Conservation (phyloP, 768 basidiomycete genomes). For the Mrakia frigida region DNA sequence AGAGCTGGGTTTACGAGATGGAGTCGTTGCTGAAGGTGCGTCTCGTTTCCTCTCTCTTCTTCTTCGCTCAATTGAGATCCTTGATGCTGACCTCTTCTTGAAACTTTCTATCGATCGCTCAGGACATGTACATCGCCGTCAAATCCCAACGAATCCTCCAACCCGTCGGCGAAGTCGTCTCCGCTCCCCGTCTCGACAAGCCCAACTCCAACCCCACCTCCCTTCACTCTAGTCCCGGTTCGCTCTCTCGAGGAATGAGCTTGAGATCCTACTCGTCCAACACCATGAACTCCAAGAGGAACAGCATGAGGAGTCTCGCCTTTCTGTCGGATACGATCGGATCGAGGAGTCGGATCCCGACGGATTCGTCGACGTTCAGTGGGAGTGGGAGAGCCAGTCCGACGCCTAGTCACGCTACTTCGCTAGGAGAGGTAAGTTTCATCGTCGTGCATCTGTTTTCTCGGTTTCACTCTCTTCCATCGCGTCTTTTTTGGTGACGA, state of each 20-base stretch:
- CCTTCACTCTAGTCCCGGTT: constrained; percentile 1
- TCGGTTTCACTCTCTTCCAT: too few relatives aligned
- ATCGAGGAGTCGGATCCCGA: constrained; percentile 35
- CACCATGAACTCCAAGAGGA: constrained; percentile 56
- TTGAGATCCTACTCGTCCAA: constrained; percentile 11
- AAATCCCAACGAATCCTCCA: constrained; percentile 86
- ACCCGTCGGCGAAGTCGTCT: constrained; percentile 55
- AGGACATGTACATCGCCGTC: constrained; percentile 94
- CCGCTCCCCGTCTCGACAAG: constrained; percentile 25
- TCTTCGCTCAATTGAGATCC: neutral
- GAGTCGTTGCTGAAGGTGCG: constrained; percentile 75
- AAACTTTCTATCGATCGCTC: neutral
- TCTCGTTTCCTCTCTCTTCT: neutral
- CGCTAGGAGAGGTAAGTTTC: constrained; percentile 60
- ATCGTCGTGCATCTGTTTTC: too few relatives aligned
- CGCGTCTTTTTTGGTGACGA: too few relatives aligned
- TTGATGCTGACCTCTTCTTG: constrained; percentile 18
- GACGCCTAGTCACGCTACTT: constrained; percentile 87
- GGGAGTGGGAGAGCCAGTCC: constrained; percentile 92
- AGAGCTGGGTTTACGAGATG: constrained; percentile 79
- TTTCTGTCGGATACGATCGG: constrained; percentile 57
- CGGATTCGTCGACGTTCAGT: constrained; percentile 61
- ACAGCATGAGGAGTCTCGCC: constrained; percentile 82
- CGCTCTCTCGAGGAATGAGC: constrained; percentile 11
- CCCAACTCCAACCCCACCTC: neutral